Conservation (phyloP, 202 grass and related monocot species). For the Zoysia matrella region DNA sequence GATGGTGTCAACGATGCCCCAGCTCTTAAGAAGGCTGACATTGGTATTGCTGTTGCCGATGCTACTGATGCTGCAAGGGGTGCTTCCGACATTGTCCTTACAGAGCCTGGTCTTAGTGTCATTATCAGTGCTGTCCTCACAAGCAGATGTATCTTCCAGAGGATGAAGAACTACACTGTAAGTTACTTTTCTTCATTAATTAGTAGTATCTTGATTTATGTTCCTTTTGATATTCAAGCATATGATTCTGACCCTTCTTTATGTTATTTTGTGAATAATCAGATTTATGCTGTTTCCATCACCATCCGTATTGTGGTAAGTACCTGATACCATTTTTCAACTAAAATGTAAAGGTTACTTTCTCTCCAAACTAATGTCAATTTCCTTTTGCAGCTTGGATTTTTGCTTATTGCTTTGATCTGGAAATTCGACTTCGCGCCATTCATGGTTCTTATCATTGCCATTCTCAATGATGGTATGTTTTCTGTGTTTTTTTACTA, state of each 20-base stretch:
- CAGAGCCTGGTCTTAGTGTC: slow-evolving; percentile 96
- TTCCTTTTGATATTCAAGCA: background rate
- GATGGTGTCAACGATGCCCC: slow-evolving; percentile 99
- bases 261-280: slow-evolving; percentile 28
- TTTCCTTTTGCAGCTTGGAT: slow-evolving; percentile 71
- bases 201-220: slow-evolving; percentile 1
- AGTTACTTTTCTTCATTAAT: slow-evolving; percentile 34
- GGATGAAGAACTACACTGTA: slow-evolving; percentile 99
- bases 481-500: slow-evolving; percentile 10
- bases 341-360: background rate
- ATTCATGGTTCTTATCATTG: slow-evolving; percentile 99
- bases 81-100: slow-evolving; percentile 96
- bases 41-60: slow-evolving; percentile 58
- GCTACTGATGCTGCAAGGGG: slow-evolving; percentile 96
- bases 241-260: slow-evolving; percentile 20
- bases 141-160: slow-evolving; percentile 99
- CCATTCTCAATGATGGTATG: slow-evolving; percentile 96
- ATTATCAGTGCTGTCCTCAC: slow-evolving; percentile 98
- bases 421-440: slow-evolving; percentile 97
- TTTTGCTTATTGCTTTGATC: slow-evolving; percentile 96
- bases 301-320: slow-evolving; percentile 99
- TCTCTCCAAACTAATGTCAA: slow-evolving; percentile 14
- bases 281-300: slow-evolving; percentile 99
- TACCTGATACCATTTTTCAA: slow-evolving; percentile 3
- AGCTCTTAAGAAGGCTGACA: slow-evolving; percentile 78